Conservation (phyloP, 2,329 filamentous ascomycete species). For the Neopestalotiopsis rosae region DNA sequence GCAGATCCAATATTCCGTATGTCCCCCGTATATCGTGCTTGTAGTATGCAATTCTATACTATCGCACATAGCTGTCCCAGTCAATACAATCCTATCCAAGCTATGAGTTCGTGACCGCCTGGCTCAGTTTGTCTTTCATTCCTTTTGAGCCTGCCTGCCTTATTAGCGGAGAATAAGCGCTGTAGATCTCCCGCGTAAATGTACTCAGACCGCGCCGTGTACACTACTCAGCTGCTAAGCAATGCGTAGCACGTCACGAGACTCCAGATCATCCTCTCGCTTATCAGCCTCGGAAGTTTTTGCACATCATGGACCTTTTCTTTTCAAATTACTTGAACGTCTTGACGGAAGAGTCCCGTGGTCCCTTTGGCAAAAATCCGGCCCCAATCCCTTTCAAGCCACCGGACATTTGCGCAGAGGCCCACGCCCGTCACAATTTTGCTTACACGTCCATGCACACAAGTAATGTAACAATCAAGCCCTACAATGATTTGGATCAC, state of each 20-base stretch:
- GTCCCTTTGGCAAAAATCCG: background rate
- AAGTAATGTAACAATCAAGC: background rate
- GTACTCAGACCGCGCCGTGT: background rate
- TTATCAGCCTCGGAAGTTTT: background rate
- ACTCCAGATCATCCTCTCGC: background rate
- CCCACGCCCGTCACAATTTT: background rate
- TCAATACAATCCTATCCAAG: no score
- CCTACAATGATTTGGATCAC: background rate
- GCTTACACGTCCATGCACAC: background rate
- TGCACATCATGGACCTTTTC: background rate
- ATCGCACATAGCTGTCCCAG: no score
- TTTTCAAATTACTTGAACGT: background rate
- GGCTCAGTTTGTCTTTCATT: background rate
- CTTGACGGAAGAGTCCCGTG: background rate
- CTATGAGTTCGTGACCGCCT: no score
- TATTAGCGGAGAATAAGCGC: background rate
- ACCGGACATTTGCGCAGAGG: background rate
- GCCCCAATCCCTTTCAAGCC: no score
- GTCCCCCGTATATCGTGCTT: no score
- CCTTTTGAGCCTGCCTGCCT: background rate
- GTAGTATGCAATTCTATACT: no score
- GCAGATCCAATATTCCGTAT: no score
- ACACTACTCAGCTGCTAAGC: background rate
- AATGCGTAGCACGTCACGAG: no score
- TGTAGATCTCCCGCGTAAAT: slow-evolving; percentile 5